Conservation (phyloP, 2,329 filamentous ascomycete species). For the Ceratocystis harringtonii region DNA sequence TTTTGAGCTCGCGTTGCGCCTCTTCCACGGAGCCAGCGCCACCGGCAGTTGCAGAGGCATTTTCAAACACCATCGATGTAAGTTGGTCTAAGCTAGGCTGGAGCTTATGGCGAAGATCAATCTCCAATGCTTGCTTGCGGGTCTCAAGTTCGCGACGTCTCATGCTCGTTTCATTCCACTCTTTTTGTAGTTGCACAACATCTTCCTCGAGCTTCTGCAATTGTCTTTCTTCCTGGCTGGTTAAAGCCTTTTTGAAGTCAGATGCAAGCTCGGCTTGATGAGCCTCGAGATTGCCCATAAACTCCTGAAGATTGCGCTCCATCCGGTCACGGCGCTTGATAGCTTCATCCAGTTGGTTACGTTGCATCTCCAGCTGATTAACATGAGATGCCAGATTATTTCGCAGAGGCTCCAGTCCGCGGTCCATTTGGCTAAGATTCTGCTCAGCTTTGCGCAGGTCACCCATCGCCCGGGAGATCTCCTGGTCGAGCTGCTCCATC, state of each 20-base stretch:
- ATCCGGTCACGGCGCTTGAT: conserved; percentile 49
- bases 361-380: conserved; percentile 57
- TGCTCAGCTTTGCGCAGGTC: conserved; percentile 74
- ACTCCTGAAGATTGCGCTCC: conserved; percentile 57
- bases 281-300: conserved; percentile 59
- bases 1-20: conserved; percentile 65
- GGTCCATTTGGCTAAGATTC: conserved; percentile 59
- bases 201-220: conserved; percentile 55
- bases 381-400: conserved; percentile 63
- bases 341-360: conserved; percentile 58
- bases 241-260: conserved; percentile 84
- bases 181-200: conserved; percentile 59
- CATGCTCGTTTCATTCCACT: conserved; percentile 61
- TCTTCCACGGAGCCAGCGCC: conserved; percentile 51
- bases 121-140: conserved; percentile 69
- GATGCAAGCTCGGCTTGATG: conserved; percentile 69
- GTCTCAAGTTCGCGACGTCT: conserved; percentile 63
- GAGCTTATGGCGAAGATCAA: conserved; percentile 78
- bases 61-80: conserved; percentile 58
- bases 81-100: conserved; percentile 78
- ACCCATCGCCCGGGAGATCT: conserved; percentile 74
- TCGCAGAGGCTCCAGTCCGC: conserved; percentile 65
- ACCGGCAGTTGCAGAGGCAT: conserved; percentile 24
- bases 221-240: conserved; percentile 64
- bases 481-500: conserved; percentile 68